Evolutionary conservation across 2,329 filamentous ascomycete species (phyloP).

Genomic region (Fusarium coffeatum): DNA sequence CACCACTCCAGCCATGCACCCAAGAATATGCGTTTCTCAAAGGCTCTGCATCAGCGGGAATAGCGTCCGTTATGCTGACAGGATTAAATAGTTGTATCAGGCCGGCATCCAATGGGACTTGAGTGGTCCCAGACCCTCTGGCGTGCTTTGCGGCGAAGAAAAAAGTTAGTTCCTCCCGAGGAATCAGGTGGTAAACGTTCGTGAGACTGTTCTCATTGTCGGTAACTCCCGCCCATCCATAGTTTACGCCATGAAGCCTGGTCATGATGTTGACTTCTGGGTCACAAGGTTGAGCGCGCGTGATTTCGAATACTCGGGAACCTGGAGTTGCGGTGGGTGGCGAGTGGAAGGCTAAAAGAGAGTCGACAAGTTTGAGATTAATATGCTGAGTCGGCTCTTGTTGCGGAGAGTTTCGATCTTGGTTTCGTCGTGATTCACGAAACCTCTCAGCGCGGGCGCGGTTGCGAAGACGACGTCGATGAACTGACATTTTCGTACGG

Average conservation of each 20-base stretch:
- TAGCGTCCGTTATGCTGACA: background rate
- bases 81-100: background rate
- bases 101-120: background rate
- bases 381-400: background rate
- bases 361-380: background rate
- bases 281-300: background rate
- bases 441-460: background rate
- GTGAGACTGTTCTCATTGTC: background rate
- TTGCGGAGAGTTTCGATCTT: background rate
- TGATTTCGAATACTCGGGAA: background rate
- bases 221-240: background rate
- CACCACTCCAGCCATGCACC: background rate
- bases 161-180: background rate
- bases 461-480: background rate
- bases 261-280: background rate
- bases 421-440: background rate
- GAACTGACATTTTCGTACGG: background rate
- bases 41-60: background rate
- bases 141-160: background rate
- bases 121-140: background rate
- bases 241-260: accelerated
- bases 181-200: background rate
- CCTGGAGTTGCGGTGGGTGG: accelerated
- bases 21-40: background rate
- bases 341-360: background rate